Evolutionary conservation across 768 basidiomycete species (phyloP).

Genomic region (Amanita rimosa): DNA sequence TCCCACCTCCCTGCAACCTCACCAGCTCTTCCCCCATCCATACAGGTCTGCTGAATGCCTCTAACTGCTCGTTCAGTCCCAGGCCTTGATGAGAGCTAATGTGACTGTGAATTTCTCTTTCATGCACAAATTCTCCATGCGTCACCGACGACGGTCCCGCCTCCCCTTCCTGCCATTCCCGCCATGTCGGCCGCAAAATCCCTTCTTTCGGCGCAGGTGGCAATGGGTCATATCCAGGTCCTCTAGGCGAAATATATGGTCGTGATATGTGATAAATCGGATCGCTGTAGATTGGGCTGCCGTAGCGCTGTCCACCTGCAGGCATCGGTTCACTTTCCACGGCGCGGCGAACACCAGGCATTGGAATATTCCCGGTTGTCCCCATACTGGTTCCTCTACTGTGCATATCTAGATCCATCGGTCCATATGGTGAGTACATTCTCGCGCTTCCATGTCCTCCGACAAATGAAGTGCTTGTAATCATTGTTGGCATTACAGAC

Average conservation of each 20-base stretch:
- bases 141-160: slow-evolving; percentile 32
- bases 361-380: not conserved
- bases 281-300: slow-evolving; percentile 20
- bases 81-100: slow-evolving; percentile 4
- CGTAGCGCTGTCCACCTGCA: slow-evolving; percentile 14
- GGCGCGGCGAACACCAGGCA: not conserved
- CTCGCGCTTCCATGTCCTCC: not conserved
- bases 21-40: slow-evolving; percentile 1
- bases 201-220: slow-evolving; percentile 10
- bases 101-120: slow-evolving; percentile 11
- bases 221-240: slow-evolving; percentile 9
- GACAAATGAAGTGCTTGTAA: slow-evolving; percentile 8
- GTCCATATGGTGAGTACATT: slow-evolving; percentile 4
- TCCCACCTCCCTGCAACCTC: not conserved
- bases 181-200: slow-evolving; percentile 10
- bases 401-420: not conserved
- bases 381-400: not conserved
- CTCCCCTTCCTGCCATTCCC: slow-evolving; percentile 31
- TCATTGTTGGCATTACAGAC: slow-evolving; percentile 6
- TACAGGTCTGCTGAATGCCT: slow-evolving; percentile 1
- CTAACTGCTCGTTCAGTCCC: slow-evolving; percentile 2
- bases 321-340: slow-evolving; percentile 6
- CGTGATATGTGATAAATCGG: slow-evolving; percentile 18
- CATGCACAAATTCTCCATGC: slow-evolving; percentile 12
- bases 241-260: slow-evolving; percentile 16